Evolutionary conservation across 2,329 filamentous ascomycete genomes (phyloP).

Genomic region (Akanthomyces muscarius): DNA sequence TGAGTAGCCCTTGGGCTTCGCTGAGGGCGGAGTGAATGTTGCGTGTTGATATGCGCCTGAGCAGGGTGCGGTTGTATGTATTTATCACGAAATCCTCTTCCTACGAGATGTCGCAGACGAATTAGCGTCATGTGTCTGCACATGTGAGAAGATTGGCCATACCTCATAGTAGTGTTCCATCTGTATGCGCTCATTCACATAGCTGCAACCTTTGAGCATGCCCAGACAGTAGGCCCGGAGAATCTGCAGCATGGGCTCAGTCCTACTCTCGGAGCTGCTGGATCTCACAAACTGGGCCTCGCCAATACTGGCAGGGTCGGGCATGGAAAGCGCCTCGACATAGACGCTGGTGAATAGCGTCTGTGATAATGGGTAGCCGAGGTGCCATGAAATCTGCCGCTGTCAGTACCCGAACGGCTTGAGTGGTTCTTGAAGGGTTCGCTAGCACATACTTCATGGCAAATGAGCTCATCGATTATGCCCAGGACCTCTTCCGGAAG

Average conservation of each 20-base stretch:
- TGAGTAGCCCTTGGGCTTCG: conserved; percentile 51
- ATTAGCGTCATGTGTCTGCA: no score
- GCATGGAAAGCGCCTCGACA: conserved; percentile 76
- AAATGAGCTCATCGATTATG: conserved; percentile 89
- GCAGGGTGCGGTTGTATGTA: conserved; percentile 75
- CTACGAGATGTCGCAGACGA: conserved; percentile 36
- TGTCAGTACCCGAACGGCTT: background rate
- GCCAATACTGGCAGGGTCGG: conserved; percentile 58
- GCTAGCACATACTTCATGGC: conserved; percentile 64
- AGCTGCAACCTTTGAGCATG: conserved; percentile 76
- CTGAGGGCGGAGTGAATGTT: conserved; percentile 54
- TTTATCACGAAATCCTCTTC: conserved; percentile 97
- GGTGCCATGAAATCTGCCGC: conserved; percentile 85
- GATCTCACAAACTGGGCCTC: conserved; percentile 59
- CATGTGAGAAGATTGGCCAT: conserved; percentile 24
- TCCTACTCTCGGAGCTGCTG: conserved; percentile 28
- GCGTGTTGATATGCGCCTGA: conserved; percentile 58
- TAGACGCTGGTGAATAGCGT: conserved; percentile 92
- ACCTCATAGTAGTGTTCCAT: conserved; percentile 91
- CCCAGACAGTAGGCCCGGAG: conserved; percentile 83
- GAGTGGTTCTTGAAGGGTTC: no score
- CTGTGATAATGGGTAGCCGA: conserved; percentile 91
- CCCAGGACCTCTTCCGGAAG: conserved; percentile 79
- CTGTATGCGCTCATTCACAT: conserved; percentile 72
- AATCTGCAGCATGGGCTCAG: conserved; percentile 53